phyloP scores from a whole-genome alignment of 768 basidiomycete species.

The Calocybe cyanea region DNA sequence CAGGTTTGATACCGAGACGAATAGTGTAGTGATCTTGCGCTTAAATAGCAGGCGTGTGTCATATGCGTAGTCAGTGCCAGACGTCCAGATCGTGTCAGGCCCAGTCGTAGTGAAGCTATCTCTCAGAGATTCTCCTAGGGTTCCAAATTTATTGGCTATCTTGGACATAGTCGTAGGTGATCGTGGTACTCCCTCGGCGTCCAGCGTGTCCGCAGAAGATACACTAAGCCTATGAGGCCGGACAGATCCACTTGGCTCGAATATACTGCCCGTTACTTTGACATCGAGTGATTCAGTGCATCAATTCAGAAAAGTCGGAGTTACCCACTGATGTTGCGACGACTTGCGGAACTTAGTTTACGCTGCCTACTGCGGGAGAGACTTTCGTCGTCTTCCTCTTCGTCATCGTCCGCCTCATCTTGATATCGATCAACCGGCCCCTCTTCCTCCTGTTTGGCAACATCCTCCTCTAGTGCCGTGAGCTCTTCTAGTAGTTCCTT shows the following conservation, averaged over 20 bases:
- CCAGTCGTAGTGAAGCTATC: conserved; percentile 44
- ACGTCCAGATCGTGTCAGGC: conserved; percentile 67
- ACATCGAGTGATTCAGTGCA: not conserved
- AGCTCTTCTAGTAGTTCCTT: conserved; percentile 65
- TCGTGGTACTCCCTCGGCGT: conserved; percentile 7
- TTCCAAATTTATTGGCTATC: conserved; percentile 42
- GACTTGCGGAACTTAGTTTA: conserved; percentile 25
- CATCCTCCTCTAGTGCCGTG: conserved; percentile 51
- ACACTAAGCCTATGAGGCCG: conserved; percentile 36
- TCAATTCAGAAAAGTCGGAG: not conserved
- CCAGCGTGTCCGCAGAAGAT: conserved; percentile 42
- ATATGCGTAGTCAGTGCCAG: conserved; percentile 74
- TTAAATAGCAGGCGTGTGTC: conserved; percentile 87
- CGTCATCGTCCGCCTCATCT: conserved; percentile 61
- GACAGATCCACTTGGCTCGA: conserved; percentile 5
- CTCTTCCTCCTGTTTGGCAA: conserved; percentile 55
- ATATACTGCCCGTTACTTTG: conserved; percentile 1
- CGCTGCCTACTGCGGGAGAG: conserved; percentile 36
- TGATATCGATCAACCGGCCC: conserved; percentile 54
- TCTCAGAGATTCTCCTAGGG: conserved; percentile 34
- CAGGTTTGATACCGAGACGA: conserved; percentile 71
- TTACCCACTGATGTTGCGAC: conserved; percentile 8
- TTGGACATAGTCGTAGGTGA: conserved; percentile 24
- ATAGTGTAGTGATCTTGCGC: conserved; percentile 80
- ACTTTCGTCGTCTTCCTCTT: conserved; percentile 46